phyloP scores from a whole-genome alignment of 768 basidiomycete genomes.

The Grammothele lineata region DNA sequence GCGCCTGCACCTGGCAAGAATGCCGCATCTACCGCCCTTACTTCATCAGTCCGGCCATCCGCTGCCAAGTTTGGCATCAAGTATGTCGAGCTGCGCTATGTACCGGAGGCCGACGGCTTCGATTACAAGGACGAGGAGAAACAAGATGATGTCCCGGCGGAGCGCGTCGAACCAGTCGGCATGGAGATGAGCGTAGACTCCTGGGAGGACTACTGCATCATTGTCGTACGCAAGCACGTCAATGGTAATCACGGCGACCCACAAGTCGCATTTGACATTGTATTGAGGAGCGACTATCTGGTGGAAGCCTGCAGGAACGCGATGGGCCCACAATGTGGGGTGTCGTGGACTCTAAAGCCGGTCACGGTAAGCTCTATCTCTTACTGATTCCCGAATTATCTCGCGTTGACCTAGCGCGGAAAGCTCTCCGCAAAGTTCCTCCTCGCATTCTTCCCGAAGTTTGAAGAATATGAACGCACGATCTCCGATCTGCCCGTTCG shows the following conservation, averaged over 20 bases:
- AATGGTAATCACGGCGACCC: conserved; percentile 3
- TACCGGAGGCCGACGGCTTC: conserved; percentile 49
- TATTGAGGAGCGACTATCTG: conserved; percentile 56
- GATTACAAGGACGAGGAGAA: conserved; percentile 53
- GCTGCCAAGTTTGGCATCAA: conserved; percentile 51
- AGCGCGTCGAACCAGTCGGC: conserved; percentile 4
- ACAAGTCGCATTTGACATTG: conserved; percentile 36
- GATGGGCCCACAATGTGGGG: conserved; percentile 49
- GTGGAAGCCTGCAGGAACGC: conserved; percentile 54
- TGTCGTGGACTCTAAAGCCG: conserved; percentile 55
- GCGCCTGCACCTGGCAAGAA: too few relatives aligned
- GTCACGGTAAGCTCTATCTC: neutral
- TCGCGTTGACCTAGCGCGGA: neutral
- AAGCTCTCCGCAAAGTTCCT: conserved; percentile 53
- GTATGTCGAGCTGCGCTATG: conserved; percentile 55
- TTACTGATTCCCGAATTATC: neutral
- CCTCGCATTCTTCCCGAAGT: conserved; percentile 45
- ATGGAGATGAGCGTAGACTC: conserved; percentile 36
- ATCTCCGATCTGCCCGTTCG: conserved; percentile 32
- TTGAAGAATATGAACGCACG: conserved; percentile 40
- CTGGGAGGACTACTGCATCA: conserved; percentile 57
- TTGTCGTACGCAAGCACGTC: conserved; percentile 50
- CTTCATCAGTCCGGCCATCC: conserved; percentile 20
- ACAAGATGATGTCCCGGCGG: conserved; percentile 35
- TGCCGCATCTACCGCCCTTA: too few relatives aligned